Conservation (phyloP, 2,329 filamentous ascomycete genomes). For the Colletotrichum sojae region DNA sequence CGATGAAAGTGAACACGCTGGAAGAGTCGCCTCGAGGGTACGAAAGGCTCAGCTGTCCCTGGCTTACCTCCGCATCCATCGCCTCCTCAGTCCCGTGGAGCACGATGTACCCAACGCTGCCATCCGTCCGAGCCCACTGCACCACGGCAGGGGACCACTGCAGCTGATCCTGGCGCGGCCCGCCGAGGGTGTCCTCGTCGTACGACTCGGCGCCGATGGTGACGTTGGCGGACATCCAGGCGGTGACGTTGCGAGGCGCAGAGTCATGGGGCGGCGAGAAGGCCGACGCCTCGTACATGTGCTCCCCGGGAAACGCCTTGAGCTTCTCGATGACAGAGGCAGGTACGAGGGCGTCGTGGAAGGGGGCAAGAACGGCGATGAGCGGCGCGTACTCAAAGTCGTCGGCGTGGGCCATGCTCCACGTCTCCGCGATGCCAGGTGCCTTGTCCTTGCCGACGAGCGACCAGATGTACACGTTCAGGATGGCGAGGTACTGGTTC, state of each 20-base stretch:
- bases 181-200: conserved; percentile 68
- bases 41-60: conserved; percentile 60
- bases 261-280: conserved; percentile 72
- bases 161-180: conserved; percentile 62
- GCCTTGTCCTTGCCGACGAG: conserved; percentile 63
- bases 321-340: conserved; percentile 56
- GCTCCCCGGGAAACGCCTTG: conserved; percentile 64
- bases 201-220: conserved; percentile 73
- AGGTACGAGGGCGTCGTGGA: conserved; percentile 62
- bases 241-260: conserved; percentile 69
- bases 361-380: conserved; percentile 66
- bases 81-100: conserved; percentile 55
- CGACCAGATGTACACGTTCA: conserved; percentile 71
- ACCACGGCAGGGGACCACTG: conserved; percentile 72
- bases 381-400: conserved; percentile 72
- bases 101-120: conserved; percentile 51
- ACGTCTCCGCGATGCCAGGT: conserved; percentile 50
- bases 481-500: conserved; percentile 71
- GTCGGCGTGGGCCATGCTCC: conserved; percentile 66
- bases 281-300: conserved; percentile 64
- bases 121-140: conserved; percentile 65
- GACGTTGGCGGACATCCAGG: conserved; percentile 69
- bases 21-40: conserved; percentile 66
- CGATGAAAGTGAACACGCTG: conserved; percentile 64
- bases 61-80: conserved; percentile 57